Evolutionary conservation across 768 basidiomycete species (phyloP), one percentile per base, ranked within the genome.

Genomic region (Solioccasus polychromus): DNA sequence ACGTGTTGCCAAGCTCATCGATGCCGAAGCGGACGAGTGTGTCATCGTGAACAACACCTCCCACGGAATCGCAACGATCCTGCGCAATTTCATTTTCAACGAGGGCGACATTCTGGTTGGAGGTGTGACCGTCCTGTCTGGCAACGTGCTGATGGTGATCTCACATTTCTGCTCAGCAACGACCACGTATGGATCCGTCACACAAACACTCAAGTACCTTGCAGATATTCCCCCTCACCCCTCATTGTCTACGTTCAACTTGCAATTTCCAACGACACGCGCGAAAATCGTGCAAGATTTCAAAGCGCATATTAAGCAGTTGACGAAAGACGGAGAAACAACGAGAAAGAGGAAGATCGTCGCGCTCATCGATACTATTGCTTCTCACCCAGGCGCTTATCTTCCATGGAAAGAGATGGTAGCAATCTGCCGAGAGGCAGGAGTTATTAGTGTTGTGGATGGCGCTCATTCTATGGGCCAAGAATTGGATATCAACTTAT

Each of bases 391-490:
- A 1, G 87, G 82, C 0, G 70, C 76, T 6, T 58, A 68, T 3
- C 64, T 86, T 45, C 89, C 89, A 1, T 91, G 87, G 89, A 70
- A 80, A 60, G 76, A 78, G 47, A 73, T 90, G 62, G 79, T 85
- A 1, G 60, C 71, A 3, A 67, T 88, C n/a, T 85, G 83, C 58
- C 70, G 73, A 42, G 73, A 82, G 50, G 78, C 82, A 30, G 78
- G 78, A 0, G 74, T 83, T 0, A 76, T 77, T 63, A 83, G 76
- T 25, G 53, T 92, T n/a, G 64, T 93, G 12, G 91, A 93, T 55
- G 91, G 77, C 2, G 89, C 89, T 6, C 89, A 92, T 57, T 77
- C 80, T 4, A 76, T 92, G 31, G 89, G 89, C 1, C 86, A 87
- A 54, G 80, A 88, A 55, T 54, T 75, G 6, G 64, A 77, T 43